These are phyloP conservation scores for Scedosporium apiospermum DNA, from an alignment of 2,329 filamentous ascomycete genomes.

Conservation along the genomic window DNA sequence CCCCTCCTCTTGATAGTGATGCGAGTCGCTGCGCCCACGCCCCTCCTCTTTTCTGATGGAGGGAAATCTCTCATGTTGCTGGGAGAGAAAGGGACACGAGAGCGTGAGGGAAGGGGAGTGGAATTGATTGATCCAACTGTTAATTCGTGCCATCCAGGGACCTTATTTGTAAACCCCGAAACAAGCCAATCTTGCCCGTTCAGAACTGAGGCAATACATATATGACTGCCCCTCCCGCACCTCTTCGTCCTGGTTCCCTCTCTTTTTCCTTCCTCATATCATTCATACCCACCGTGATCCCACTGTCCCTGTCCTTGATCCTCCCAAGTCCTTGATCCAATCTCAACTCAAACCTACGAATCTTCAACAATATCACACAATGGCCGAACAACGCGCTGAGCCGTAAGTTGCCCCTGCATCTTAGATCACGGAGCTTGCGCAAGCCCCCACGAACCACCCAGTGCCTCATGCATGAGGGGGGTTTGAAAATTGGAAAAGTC, in stretches of 20 bases:
- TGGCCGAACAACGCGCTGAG: conserved; percentile 5
- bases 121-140: neutral
- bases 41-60: neutral
- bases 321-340: conserved; percentile 1
- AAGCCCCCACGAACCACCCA: neutral
- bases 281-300: neutral
- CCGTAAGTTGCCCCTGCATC: conserved; percentile 1
- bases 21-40: neutral
- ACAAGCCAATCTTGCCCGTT: neutral
- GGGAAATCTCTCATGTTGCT: neutral
- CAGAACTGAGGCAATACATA: neutral
- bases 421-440: neutral
- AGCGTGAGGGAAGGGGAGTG: neutral
- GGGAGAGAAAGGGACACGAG: neutral
- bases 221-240: conserved; percentile 5
- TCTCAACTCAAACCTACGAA: neutral
- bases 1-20: neutral
- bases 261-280: neutral
- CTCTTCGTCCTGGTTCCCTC: neutral
- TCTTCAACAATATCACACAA: conserved; percentile 2
- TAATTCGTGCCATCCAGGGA: neutral
- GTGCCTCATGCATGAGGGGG: neutral
- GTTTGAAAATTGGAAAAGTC: neutral
- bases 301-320: neutral
- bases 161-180: neutral